Evolutionary conservation across 75 land plant genomes (phyloP).

Genomic region (Cupressus sempervirens): DNA sequence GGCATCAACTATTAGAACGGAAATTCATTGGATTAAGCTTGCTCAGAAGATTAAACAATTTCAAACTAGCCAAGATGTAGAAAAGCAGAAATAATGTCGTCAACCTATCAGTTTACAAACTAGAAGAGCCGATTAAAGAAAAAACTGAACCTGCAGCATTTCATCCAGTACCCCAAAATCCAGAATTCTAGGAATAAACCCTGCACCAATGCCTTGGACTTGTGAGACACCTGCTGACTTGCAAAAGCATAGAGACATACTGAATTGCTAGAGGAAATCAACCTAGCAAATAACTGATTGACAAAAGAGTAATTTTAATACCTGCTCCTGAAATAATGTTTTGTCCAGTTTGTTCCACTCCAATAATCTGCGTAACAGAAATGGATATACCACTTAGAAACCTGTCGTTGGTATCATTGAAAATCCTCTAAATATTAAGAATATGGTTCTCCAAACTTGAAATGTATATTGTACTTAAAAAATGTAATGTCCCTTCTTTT

Average conservation of each 20-base stretch:
- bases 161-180: conserved; percentile 74
- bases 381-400: background rate
- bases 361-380: conserved; percentile 30
- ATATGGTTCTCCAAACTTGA: background rate
- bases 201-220: conserved; percentile 25
- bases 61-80: background rate
- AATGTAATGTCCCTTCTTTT: no score
- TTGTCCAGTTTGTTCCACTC: conserved; percentile 46
- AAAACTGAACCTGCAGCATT: conserved; percentile 51
- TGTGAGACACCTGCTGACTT: conserved; percentile 8
- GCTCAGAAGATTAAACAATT: background rate
- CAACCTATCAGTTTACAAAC: background rate
- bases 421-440: background rate
- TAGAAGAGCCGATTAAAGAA: background rate
- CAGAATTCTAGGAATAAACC: conserved; percentile 65
- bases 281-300: background rate
- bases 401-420: background rate
- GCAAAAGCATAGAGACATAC: background rate
- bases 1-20: background rate
- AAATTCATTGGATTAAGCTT: background rate
- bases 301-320: conserved; percentile 6
- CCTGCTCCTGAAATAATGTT: conserved; percentile 49
- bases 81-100: background rate
- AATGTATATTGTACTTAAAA: background rate
- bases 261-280: background rate